Evolutionary conservation across 1,139 yeast genomes (phyloP), one percentile per base, ranked within the genome.

Genomic region (Debaryomyces singareniensis): DNA sequence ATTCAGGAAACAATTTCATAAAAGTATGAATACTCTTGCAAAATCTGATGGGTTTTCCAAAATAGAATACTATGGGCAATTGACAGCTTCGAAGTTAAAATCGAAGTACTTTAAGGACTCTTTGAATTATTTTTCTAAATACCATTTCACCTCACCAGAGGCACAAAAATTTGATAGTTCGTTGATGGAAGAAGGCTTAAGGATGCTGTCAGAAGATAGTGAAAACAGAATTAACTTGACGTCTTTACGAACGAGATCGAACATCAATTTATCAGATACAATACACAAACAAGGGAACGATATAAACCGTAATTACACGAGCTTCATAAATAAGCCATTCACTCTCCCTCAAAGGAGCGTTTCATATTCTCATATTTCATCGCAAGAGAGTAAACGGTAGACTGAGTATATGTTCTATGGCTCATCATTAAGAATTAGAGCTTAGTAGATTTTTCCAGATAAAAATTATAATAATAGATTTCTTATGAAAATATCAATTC

Each of bases 241-340:
- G n/a, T 7, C n/a, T 18, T 49, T 67, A 14, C 45, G 73, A 27
- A 67, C 73, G 0, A 42, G 73, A 34, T 67, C 68, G 35, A 50
- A 58, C 3, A 55, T 63, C 16, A 64, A 53, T 25, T 53, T 67
- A 32, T 41, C 45, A 16, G 64, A 53, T 7, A 42, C 43, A 12
- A 44, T 39, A 16, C 35, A 24, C 2, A 7, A 20, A 5, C 18
- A 27, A 5, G 25, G 24, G 7, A n/a, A 41, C 4, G 29, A 7
- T 10, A 12, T 7, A 6, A 13, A 13, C 7, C 7, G 14, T 13
- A 42, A 40, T 16, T 33, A 43, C 12, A 51, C 49, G 18, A 58
- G 49, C 29, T 60, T 62, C 36, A 40, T 61, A 34, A 58, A 52
- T 39, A 59, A 58, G 33, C 68, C 70, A 3, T 63, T 62, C 34